Conservation (phyloP, 768 basidiomycete species). For the Lentinula edodes region DNA sequence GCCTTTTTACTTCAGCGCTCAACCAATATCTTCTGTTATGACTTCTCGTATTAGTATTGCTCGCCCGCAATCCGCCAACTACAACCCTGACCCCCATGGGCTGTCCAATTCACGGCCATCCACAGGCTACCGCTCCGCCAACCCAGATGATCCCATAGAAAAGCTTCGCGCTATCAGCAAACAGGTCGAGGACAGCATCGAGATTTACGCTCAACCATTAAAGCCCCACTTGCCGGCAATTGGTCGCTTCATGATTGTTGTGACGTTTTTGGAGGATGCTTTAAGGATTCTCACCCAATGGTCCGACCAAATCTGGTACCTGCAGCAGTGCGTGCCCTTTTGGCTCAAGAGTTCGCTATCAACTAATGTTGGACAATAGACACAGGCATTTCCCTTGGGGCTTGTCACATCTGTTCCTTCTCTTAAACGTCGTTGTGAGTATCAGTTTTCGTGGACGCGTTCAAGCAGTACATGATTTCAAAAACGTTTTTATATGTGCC, state of each 20-base stretch:
- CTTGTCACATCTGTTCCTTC: constrained; percentile 86
- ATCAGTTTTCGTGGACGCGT: background rate
- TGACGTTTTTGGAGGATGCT: constrained; percentile 97
- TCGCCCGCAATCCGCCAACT: constrained; percentile 58
- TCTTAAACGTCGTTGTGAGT: constrained; percentile 87
- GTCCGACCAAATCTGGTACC: constrained; percentile 97
- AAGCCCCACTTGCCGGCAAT: constrained; percentile 92
- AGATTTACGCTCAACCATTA: constrained; percentile 89
- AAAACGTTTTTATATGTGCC: background rate
- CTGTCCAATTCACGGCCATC: constrained; percentile 69
- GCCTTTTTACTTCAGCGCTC: background rate
- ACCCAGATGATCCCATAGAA: constrained; percentile 79
- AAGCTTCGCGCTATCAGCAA: constrained; percentile 66
- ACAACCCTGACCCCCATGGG: constrained; percentile 72
- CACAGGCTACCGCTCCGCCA: constrained; percentile 69
- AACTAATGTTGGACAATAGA: constrained; percentile 33
- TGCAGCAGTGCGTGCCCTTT: constrained; percentile 71
- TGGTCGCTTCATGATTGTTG: constrained; percentile 94
- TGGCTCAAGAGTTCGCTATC: no score
- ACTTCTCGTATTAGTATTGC: constrained; percentile 79
- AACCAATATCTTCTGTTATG: constrained; percentile 32
- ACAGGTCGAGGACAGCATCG: constrained; percentile 86
- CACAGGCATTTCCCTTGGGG: constrained; percentile 97
- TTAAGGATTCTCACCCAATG: constrained; percentile 91
- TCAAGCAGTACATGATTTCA: background rate